Conservation (phyloP, 2,329 filamentous ascomycete genomes). For the Colletotrichum chrysophilum region DNA sequence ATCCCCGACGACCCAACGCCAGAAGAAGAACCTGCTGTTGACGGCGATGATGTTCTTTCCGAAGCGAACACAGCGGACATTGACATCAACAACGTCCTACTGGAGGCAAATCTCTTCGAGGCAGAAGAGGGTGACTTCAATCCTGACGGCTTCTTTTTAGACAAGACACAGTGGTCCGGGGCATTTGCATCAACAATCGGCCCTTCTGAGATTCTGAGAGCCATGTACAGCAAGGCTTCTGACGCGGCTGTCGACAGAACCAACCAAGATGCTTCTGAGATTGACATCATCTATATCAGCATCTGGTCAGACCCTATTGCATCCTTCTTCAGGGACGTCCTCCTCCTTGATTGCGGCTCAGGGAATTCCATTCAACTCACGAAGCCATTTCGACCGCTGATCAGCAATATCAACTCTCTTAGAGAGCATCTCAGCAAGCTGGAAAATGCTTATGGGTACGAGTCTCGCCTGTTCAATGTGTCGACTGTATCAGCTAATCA, state of each 20-base stretch:
- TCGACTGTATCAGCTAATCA: background rate
- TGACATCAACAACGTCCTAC: background rate
- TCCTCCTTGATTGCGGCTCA: background rate
- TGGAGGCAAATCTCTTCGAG: background rate
- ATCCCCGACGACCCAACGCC: background rate
- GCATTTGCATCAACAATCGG: background rate
- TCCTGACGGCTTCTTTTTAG: background rate
- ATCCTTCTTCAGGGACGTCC: background rate
- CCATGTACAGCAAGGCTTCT: background rate
- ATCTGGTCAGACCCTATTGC: background rate
- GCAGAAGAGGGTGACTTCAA: background rate
- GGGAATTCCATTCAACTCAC: background rate
- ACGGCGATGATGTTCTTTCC: background rate
- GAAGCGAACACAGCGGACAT: background rate
- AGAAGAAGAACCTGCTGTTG: background rate
- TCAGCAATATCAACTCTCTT: background rate
- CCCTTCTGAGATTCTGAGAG: background rate
- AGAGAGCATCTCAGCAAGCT: background rate
- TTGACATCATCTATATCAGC: background rate
- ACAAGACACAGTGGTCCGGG: background rate
- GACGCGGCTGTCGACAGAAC: background rate
- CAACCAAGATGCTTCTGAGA: background rate
- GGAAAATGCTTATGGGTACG: background rate
- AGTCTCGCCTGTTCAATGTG: background rate
- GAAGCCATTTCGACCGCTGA: background rate